Conservation (phyloP, 169 alveolate species). For the Neospora caninum region DNA sequence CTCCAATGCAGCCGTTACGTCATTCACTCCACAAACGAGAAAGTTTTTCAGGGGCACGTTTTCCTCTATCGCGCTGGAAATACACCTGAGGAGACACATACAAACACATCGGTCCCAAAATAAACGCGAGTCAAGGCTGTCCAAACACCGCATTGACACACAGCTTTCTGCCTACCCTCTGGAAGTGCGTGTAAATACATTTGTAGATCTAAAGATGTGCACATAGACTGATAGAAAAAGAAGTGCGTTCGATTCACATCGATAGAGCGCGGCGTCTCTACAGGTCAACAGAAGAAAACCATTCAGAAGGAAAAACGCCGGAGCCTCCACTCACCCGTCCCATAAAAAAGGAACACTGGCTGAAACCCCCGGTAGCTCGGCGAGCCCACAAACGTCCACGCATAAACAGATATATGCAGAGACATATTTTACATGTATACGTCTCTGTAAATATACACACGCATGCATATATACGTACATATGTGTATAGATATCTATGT, state of each 20-base stretch:
- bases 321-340: no score
- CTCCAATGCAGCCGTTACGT: background rate
- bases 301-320: no score
- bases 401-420: background rate
- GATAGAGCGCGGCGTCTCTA: no score
- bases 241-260: no score
- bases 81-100: background rate
- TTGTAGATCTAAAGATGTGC: background rate
- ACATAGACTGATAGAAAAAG: background rate
- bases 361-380: no score
- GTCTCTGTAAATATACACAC: no score
- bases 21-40: constrained; percentile 1
- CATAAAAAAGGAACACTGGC: no score
- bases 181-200: background rate
- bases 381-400: no score
- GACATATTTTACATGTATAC: background rate
- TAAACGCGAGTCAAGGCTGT: background rate
- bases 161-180: background rate
- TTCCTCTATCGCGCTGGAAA: background rate
- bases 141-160: background rate
- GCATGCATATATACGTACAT: no score
- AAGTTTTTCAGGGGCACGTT: background rate
- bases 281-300: no score
- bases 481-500: no score
- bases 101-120: background rate